Conservation (phyloP, 352 stramenopile species). For the Phytopythium mirpurense region DNA sequence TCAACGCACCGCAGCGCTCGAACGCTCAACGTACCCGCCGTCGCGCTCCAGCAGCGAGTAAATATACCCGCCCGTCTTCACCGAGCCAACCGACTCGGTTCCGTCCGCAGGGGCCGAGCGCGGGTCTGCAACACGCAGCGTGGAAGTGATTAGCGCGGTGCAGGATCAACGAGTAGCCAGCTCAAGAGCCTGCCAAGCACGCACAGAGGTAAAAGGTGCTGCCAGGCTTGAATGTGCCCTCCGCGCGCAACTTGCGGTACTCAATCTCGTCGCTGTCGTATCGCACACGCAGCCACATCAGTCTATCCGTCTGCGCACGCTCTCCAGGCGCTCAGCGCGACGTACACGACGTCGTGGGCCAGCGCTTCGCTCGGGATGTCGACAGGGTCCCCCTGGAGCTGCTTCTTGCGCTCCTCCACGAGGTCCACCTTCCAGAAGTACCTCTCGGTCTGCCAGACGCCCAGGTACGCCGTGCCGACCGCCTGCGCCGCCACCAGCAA, state of each 20-base stretch:
- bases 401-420: conserved; percentile 78
- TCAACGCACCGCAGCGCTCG: no score
- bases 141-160: no score
- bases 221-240: conserved; percentile 61
- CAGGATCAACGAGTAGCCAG: no score
- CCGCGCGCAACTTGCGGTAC: conserved; percentile 64
- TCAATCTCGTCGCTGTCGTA: conserved; percentile 69
- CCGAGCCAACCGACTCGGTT: conserved; percentile 68
- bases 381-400: conserved; percentile 53
- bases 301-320: no score
- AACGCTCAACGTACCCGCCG: conserved; percentile 57
- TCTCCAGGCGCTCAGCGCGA: background rate
- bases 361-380: conserved; percentile 59
- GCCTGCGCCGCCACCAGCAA: conserved; percentile 21
- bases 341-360: conserved; percentile 50
- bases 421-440: conserved; percentile 90
- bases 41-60: conserved; percentile 76
- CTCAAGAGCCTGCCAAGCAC: background rate
- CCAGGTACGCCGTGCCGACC: conserved; percentile 67
- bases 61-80: conserved; percentile 82
- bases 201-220: conserved; percentile 82
- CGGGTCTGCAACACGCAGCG: conserved; percentile 37
- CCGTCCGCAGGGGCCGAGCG: conserved; percentile 74
- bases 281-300: no score
- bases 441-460: conserved; percentile 79